Evolutionary conservation across 352 stramenopile genomes (phyloP).

Genomic region (Paralagenidium karlingii): DNA sequence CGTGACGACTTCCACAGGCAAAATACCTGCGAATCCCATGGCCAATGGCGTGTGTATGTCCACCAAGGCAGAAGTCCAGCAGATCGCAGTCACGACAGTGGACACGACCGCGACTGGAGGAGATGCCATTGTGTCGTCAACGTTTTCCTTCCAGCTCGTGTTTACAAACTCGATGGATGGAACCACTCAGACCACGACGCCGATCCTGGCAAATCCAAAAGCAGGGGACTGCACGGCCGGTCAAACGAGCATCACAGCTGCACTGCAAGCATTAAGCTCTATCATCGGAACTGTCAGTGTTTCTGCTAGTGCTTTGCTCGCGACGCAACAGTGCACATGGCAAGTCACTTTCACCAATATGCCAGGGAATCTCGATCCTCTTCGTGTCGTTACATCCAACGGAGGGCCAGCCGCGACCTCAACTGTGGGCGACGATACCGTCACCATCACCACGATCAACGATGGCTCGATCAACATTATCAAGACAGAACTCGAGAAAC

Average conservation of each 20-base stretch:
- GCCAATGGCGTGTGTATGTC: constrained; percentile 45
- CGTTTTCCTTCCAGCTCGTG: constrained; percentile 76
- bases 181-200: constrained; percentile 43
- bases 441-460: constrained; percentile 52
- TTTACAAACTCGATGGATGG: constrained; percentile 66
- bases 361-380: constrained; percentile 71
- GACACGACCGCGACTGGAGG: constrained; percentile 85
- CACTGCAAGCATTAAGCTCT: constrained; percentile 27
- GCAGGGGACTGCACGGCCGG: constrained; percentile 69
- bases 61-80: constrained; percentile 73
- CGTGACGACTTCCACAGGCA: constrained; percentile 42
- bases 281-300: constrained; percentile 38
- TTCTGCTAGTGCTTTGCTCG: constrained; percentile 18
- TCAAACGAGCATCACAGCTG: constrained; percentile 27
- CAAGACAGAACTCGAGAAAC: constrained; percentile 87
- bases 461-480: constrained; percentile 88
- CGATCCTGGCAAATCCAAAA: constrained; percentile 73
- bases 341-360: constrained; percentile 83
- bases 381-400: constrained; percentile 42
- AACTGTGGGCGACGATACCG: constrained; percentile 67
- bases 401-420: constrained; percentile 16
- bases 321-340: constrained; percentile 76
- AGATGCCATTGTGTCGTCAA: constrained; percentile 79
- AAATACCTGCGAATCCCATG: constrained; percentile 75
- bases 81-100: constrained; percentile 80